These are phyloP conservation scores for Rhynchospora tenuis DNA, from an alignment of 176 grass and related monocot species.

Conservation along the genomic window DNA sequence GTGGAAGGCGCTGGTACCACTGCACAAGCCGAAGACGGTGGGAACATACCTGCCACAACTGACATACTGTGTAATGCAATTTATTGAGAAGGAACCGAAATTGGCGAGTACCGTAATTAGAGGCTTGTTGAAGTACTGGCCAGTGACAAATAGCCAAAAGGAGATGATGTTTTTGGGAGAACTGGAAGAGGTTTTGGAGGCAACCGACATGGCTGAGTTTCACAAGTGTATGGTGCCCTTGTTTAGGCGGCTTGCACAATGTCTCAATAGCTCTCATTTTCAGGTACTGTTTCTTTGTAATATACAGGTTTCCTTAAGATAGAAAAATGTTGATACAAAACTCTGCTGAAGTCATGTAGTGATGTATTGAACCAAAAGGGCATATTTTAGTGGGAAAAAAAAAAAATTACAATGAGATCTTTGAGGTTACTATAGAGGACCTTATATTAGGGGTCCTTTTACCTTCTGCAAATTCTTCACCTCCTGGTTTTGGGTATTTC, in stretches of 20 bases:
- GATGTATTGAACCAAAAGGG: neutral
- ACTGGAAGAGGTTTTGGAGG: slow-evolving; percentile 82
- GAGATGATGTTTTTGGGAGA: slow-evolving; percentile 98
- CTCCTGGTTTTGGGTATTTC: neutral
- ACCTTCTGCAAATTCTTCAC: neutral
- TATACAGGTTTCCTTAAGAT: neutral
- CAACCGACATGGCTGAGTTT: slow-evolving; percentile 71
- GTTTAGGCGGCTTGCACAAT: slow-evolving; percentile 57
- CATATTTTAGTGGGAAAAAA: neutral
- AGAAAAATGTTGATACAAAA: neutral
- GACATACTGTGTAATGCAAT: slow-evolving; percentile 82
- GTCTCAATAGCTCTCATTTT: slow-evolving; percentile 93
- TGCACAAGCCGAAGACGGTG: slow-evolving; percentile 71
- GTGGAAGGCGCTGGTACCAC: slow-evolving; percentile 65
- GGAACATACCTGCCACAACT: slow-evolving; percentile 75
- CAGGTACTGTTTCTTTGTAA: slow-evolving; percentile 44
- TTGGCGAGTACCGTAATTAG: slow-evolving; percentile 67
- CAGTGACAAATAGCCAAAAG: slow-evolving; percentile 86
- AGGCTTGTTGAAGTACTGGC: slow-evolving; percentile 86
- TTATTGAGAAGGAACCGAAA: slow-evolving; percentile 91
- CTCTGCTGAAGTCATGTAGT: neutral
- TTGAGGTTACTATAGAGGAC: neutral
- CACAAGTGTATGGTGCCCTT: slow-evolving; percentile 85
- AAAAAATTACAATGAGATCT: neutral
- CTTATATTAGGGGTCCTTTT: neutral